Conservation (phyloP, 352 stramenopile genomes). For the Pythium volutum region DNA sequence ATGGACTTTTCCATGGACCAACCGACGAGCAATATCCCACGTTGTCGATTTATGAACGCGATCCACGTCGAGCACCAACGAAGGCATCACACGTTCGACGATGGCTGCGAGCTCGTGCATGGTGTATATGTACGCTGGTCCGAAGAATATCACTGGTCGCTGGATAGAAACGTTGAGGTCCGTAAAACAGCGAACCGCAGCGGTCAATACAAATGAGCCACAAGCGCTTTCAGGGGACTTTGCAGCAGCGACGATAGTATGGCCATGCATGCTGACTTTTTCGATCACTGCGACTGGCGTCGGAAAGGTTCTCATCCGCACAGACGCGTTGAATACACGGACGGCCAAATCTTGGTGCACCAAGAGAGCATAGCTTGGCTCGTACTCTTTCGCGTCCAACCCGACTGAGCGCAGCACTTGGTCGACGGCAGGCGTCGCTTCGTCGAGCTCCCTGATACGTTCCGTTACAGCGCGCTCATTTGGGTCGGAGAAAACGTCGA, state of each 20-base stretch:
- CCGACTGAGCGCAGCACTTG: slow-evolving; percentile 19
- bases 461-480: slow-evolving; percentile 27
- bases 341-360: slow-evolving; percentile 23
- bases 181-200: slow-evolving; percentile 34
- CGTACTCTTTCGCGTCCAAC: background rate
- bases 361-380: slow-evolving; percentile 7
- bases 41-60: slow-evolving; percentile 27
- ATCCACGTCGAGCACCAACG: slow-evolving; percentile 51
- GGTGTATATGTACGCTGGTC: slow-evolving; percentile 49
- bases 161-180: slow-evolving; percentile 38
- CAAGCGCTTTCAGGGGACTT: slow-evolving; percentile 6
- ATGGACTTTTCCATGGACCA: slow-evolving; percentile 55
- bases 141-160: slow-evolving; percentile 45
- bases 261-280: slow-evolving; percentile 30
- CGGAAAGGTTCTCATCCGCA: slow-evolving; percentile 48
- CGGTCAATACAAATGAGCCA: slow-evolving; percentile 29
- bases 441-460: slow-evolving; percentile 42
- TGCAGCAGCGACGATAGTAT: slow-evolving; percentile 34
- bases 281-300: slow-evolving; percentile 45
- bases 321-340: slow-evolving; percentile 26
- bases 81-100: slow-evolving; percentile 30
- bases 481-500: slow-evolving; percentile 40
- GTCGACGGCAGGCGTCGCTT: slow-evolving; percentile 36
- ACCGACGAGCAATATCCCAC: slow-evolving; percentile 56
- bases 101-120: slow-evolving; percentile 46